These are phyloP conservation scores for Cutaneotrichosporon daszewskae DNA, from an alignment of 1,284 basidiomycete genomes.

Conservation along the genomic window DNA sequence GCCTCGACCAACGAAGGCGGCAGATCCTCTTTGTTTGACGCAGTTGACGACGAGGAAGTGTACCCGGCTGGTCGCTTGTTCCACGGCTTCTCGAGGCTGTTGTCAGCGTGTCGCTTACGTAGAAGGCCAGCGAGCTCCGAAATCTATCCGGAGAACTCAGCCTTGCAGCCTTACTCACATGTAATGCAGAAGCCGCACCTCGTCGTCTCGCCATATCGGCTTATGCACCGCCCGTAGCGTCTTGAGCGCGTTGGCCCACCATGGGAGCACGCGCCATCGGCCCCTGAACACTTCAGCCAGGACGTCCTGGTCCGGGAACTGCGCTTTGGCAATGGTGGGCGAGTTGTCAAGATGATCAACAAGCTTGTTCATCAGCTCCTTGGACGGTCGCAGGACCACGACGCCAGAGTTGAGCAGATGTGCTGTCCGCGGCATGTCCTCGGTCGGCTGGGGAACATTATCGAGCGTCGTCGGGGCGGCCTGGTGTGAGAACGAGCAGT, in stretches of 20 bases:
- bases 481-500: constrained; percentile 74
- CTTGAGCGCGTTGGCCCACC: constrained; percentile 51
- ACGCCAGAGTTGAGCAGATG: constrained; percentile 80
- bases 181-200: constrained; percentile 47
- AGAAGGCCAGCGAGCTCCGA: not conserved
- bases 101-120: not conserved
- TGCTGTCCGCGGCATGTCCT: constrained; percentile 62
- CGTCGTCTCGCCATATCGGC: constrained; percentile 47
- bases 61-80: constrained; percentile 17
- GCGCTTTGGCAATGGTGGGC: constrained; percentile 62
- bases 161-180: constrained; percentile 32
- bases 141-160: not conserved
- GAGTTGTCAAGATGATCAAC: constrained; percentile 61
- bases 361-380: constrained; percentile 53
- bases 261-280: constrained; percentile 47
- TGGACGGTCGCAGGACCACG: constrained; percentile 71
- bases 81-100: constrained; percentile 47
- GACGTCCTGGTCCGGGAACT: constrained; percentile 90
- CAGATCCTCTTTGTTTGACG: constrained; percentile 10
- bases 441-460: constrained; percentile 47
- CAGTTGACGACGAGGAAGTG: not conserved
- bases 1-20: constrained; percentile 27
- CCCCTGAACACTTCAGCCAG: constrained; percentile 73
- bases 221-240: constrained; percentile 46
- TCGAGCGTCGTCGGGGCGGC: constrained; percentile 53